Evolutionary conservation across 164 flowering plant genomes (phyloP), one percentile per base, ranked within the genome.

Genomic region (Magnolia sinica): DNA sequence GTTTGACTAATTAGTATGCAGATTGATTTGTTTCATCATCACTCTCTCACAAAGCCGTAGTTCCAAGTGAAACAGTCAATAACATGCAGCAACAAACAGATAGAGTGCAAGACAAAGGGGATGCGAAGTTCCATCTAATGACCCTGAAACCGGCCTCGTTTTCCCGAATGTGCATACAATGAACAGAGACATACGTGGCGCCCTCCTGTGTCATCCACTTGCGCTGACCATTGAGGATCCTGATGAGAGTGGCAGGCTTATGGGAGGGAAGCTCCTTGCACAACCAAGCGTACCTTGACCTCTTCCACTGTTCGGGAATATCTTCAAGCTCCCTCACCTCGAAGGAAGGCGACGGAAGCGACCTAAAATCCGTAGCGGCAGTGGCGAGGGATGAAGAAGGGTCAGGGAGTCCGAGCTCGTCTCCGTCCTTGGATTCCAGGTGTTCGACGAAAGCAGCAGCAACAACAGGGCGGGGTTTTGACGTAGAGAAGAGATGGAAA

Each of bases 171-270:
- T 98, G 83, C 89, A 84, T 82, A 78, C 86, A 91, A 88, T 96
- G 99, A 68, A 89, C 90, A 0, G 84, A 89, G 31, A 96, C 64
- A 79, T 91, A 94, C 20, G 90, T 90, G 4, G 86, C 89, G 79
- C 92, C 97, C 7, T 90, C 94, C 66, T 92, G 97, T 69, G 73
- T 82, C 78, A 92, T 73, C 98, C 98, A 95, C 82, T 93, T 93
- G 75, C 86, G 82, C 84, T 93, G 97, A 16, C 87, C 94, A 76
- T 90, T 89, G 29, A 95, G 89, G 19, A 92, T 82, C 73, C 96
- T 78, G 50, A 81, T 74, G 20, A 88, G 50, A 22, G 89, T 86
- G 0, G 82, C 82, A 0, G 88, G 74, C 83, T 89, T 92, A 49
- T 92, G 94, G 20, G 88, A 73, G 13, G 99, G 97, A 58, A 96